These are phyloP conservation scores for Talaromyces verruculosus DNA, from an alignment of 2,329 filamentous ascomycete genomes.

Conservation along the genomic window DNA sequence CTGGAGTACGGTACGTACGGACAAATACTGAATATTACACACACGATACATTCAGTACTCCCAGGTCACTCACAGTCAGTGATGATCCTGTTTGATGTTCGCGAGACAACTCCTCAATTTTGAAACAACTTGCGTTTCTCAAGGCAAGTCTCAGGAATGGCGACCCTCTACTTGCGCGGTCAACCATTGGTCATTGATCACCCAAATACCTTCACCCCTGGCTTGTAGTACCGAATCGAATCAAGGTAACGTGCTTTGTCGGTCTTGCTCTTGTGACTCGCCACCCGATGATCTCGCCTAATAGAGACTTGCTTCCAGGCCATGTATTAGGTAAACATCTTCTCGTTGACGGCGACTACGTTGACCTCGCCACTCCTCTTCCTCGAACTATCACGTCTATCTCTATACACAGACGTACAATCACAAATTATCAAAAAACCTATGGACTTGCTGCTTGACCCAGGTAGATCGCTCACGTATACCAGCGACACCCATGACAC, in stretches of 20 bases:
- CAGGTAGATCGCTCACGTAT: conserved; percentile 44
- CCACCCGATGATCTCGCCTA: not conserved
- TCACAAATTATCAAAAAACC: conserved; percentile 48
- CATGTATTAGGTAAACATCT: not conserved
- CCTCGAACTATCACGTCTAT: not conserved
- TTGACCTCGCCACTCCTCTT: not conserved
- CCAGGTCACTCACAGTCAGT: not conserved
- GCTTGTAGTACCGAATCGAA: not conserved
- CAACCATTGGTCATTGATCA: not conserved
- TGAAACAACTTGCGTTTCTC: not conserved
- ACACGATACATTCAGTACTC: not conserved
- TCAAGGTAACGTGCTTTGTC: not conserved
- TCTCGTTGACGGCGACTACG: not conserved
- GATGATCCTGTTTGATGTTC: not conserved
- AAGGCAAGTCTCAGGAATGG: not conserved
- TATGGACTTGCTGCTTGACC: conserved; percentile 39
- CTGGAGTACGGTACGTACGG: no score
- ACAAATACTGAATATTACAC: not conserved
- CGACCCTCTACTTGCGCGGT: not conserved
- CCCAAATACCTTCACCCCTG: not conserved
- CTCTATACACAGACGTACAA: no score
- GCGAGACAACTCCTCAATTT: not conserved
- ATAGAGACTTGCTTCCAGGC: not conserved
- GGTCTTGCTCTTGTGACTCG: not conserved
- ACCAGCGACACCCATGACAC: conserved; percentile 43